A percentile compares a stretch with the other conserved stretches of the same genome.
These are phyloP conservation scores for Radiomyces spectabilis DNA, from an alignment of 192 early-diverging fungal species.

Conservation along the genomic window DNA sequence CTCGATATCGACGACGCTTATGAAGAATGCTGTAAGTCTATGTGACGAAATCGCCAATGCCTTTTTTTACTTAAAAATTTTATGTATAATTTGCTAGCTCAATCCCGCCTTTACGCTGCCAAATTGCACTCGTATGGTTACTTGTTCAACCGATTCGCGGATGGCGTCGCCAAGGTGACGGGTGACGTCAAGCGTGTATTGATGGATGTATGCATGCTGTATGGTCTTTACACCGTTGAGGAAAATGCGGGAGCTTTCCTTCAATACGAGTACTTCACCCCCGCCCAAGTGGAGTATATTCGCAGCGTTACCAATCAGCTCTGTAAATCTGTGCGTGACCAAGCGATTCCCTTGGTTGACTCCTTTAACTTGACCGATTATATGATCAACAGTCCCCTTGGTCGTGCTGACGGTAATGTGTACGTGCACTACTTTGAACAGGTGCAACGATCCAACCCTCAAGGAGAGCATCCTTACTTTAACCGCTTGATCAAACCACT, in stretches of 20 bases:
- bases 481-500: constrained; percentile 69
- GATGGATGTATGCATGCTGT: constrained; percentile 67
- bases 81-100: constrained; percentile 23
- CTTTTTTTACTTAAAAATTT: too few species aligned
- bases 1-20: constrained; percentile 74
- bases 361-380: constrained; percentile 86
- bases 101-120: constrained; percentile 75
- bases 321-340: constrained; percentile 64
- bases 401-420: constrained; percentile 79
- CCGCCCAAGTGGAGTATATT: constrained; percentile 63
- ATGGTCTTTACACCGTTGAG: constrained; percentile 75
- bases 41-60: not conserved
- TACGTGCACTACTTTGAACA: constrained; percentile 84
- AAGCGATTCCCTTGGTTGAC: constrained; percentile 80
- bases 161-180: constrained; percentile 61
- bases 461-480: constrained; percentile 69
- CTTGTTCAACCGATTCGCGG: constrained; percentile 75
- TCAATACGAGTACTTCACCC: constrained; percentile 75
- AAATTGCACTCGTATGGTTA: constrained; percentile 81
- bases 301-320: constrained; percentile 54
- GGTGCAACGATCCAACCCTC: constrained; percentile 71
- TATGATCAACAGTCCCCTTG: constrained; percentile 83
- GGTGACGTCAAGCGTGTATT: constrained; percentile 54
- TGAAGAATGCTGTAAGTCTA: constrained; percentile 59
- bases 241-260: constrained; percentile 82